Evolutionary conservation across 805 yeast species (phyloP).

Genomic region (Teunomyces gatunensis): DNA sequence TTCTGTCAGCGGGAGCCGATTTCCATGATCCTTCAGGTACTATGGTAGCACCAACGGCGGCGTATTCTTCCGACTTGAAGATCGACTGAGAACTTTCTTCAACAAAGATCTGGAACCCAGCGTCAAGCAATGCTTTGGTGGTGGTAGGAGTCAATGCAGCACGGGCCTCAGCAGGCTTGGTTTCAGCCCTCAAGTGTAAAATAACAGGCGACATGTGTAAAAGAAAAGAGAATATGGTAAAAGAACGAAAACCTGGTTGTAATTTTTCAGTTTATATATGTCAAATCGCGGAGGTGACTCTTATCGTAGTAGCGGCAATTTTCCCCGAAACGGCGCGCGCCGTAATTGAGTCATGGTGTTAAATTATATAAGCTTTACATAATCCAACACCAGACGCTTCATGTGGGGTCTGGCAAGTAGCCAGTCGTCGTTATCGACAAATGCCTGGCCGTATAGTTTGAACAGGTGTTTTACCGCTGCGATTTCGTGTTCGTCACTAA

Average conservation of each 20-base stretch:
- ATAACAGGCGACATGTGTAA: conserved; percentile 42
- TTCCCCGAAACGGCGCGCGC: background rate
- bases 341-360: background rate
- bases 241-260: no score
- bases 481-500: conserved; percentile 41
- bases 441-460: conserved; percentile 52
- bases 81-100: conserved; percentile 86
- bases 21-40: conserved; percentile 96
- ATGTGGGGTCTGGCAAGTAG: conserved; percentile 28
- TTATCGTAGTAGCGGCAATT: conserved; percentile 1
- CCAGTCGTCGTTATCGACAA: conserved; percentile 39
- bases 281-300: background rate
- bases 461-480: conserved; percentile 41
- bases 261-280: background rate
- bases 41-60: conserved; percentile 74
- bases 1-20: conserved; percentile 83
- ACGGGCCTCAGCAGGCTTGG: conserved; percentile 95
- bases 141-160: conserved; percentile 95
- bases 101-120: conserved; percentile 85
- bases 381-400: conserved; percentile 22
- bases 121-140: conserved; percentile 74
- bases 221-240: background rate
- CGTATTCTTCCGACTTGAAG: conserved; percentile 74
- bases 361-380: background rate
- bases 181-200: conserved; percentile 92